Percentiles rank a stretch among this genome's conserved stretches.
These are phyloP conservation scores for Cavenderia fasciculata DNA, from an alignment of 78 protist genomes.

Conservation along the genomic window DNA sequence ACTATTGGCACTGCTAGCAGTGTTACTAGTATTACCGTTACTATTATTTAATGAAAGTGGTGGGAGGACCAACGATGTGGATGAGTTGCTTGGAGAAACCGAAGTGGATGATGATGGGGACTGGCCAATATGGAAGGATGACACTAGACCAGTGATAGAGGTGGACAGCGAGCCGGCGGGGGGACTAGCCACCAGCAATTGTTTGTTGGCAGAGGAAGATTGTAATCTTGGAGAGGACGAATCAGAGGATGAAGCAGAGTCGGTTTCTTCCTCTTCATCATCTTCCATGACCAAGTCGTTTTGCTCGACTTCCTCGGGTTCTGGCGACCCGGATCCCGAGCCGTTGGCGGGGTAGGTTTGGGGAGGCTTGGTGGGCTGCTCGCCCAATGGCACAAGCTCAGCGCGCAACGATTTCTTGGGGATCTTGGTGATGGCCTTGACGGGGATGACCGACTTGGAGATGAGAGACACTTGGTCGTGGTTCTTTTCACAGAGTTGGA, in stretches of 20 bases:
- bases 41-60: neutral
- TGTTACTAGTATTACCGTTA: neutral
- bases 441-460: constrained; percentile 58
- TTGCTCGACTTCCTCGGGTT: constrained; percentile 9
- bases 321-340: neutral
- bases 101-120: constrained; percentile 24
- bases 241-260: neutral
- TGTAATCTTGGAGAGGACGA: too few species aligned
- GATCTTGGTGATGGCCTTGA: constrained; percentile 70
- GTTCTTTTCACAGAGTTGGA: constrained; percentile 67
- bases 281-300: neutral
- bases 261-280: neutral
- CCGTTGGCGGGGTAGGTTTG: constrained; percentile 50
- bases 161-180: neutral
- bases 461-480: constrained; percentile 58
- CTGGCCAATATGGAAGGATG: neutral
- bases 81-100: neutral
- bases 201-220: too few species aligned
- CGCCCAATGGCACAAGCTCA: constrained; percentile 64
- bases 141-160: constrained; percentile 13
- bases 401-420: constrained; percentile 75
- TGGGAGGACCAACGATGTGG: neutral
- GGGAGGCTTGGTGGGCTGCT: constrained; percentile 45
- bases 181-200: too few species aligned
- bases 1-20: neutral